Evolutionary conservation across 768 basidiomycete genomes (phyloP).

Genomic region (Pseudohyphozyma bogoriensis): DNA sequence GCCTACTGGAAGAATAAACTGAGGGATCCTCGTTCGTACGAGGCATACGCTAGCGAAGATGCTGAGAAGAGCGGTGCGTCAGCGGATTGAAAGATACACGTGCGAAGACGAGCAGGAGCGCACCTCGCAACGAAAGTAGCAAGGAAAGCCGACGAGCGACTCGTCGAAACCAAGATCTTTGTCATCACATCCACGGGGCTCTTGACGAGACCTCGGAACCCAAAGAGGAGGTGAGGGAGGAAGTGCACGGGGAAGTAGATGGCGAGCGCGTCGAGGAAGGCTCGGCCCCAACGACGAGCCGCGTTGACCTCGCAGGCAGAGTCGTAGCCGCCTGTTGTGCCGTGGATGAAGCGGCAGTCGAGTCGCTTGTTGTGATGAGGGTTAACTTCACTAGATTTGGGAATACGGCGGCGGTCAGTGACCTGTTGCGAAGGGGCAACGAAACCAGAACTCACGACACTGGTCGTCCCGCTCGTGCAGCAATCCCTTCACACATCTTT

Average conservation of each 20-base stretch:
- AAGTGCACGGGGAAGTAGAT: conserved; percentile 31
- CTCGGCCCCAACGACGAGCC: conserved; percentile 11
- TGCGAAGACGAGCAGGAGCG: background rate
- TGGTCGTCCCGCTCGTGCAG: background rate
- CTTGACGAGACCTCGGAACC: background rate
- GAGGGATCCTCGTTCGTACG: conserved; percentile 28
- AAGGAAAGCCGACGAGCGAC: conserved; percentile 29
- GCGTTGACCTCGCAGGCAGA: conserved; percentile 29
- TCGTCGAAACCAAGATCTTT: conserved; percentile 20
- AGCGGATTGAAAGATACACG: background rate
- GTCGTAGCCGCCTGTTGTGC: conserved; percentile 12
- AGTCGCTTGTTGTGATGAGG: conserved; percentile 15
- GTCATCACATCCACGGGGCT: conserved; percentile 5
- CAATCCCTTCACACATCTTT: conserved; percentile 12
- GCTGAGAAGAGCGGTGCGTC: too few relatives aligned
- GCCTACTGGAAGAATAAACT: too few relatives aligned
- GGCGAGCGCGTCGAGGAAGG: conserved; percentile 22
- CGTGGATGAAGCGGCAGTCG: conserved; percentile 26
- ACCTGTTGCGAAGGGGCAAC: too few relatives aligned
- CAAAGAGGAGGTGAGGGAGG: conserved; percentile 28
- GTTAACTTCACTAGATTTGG: too few relatives aligned
- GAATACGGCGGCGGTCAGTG: too few relatives aligned
- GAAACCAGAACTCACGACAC: too few relatives aligned
- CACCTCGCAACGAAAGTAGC: conserved; percentile 27
- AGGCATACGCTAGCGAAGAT: conserved; percentile 24